These are phyloP conservation scores for Cadophora gregata DNA, from an alignment of 2,329 filamentous ascomycete genomes.

Conservation along the genomic window DNA sequence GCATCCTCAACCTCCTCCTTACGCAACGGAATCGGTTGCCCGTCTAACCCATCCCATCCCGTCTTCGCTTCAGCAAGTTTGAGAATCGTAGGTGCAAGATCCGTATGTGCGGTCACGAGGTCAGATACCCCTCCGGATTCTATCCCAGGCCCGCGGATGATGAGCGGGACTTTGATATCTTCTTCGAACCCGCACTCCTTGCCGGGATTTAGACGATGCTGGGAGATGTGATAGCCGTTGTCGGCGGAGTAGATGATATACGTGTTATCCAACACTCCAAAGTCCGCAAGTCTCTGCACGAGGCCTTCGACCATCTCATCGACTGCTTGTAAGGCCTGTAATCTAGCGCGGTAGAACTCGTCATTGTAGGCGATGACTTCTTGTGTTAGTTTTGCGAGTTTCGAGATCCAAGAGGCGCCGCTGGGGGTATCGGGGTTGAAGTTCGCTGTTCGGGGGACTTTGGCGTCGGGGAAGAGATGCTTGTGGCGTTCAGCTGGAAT, in stretches of 20 bases:
- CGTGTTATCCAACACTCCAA: slow-evolving; percentile 50
- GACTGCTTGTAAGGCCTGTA: slow-evolving; percentile 59
- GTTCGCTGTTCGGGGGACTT: slow-evolving; percentile 64
- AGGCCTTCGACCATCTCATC: slow-evolving; percentile 60
- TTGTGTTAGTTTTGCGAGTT: slow-evolving; percentile 50
- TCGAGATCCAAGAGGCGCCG: slow-evolving; percentile 55
- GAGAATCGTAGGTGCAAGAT: slow-evolving; percentile 57
- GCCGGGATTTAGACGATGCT: slow-evolving; percentile 56
- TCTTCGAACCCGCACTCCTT: slow-evolving; percentile 58
- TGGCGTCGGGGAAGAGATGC: slow-evolving; percentile 64
- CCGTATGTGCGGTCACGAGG: slow-evolving; percentile 60
- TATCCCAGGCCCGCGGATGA: slow-evolving; percentile 64
- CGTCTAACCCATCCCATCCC: slow-evolving; percentile 54
- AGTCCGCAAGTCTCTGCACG: slow-evolving; percentile 49
- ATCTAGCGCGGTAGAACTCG: slow-evolving; percentile 56
- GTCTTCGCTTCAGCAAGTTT: slow-evolving; percentile 45
- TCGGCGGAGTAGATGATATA: slow-evolving; percentile 66
- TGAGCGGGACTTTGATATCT: slow-evolving; percentile 58
- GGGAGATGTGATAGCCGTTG: slow-evolving; percentile 59
- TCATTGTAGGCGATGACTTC: slow-evolving; percentile 55
- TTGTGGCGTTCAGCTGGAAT: slow-evolving; percentile 65
- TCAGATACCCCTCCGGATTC: slow-evolving; percentile 45
- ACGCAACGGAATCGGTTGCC: slow-evolving; percentile 49
- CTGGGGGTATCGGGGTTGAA: slow-evolving; percentile 67
- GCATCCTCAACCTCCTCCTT: slow-evolving; percentile 31